Evolutionary conservation across 441 rosid genomes (phyloP).

Genomic region (Melastoma candidum): DNA sequence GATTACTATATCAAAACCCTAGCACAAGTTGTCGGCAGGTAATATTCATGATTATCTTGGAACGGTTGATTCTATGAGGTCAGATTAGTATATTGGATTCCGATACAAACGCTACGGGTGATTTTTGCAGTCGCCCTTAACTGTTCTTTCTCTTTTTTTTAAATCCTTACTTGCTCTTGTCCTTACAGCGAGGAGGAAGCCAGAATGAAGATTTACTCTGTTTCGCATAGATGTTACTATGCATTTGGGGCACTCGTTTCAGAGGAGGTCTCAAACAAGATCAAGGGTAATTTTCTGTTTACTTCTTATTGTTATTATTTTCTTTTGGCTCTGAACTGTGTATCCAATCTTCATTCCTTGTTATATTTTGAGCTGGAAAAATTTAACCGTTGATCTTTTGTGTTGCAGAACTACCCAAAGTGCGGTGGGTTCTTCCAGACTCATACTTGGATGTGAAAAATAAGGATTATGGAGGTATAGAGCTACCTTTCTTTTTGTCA

Average conservation of each 20-base stretch:
- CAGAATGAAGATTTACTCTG: slow-evolving; percentile 85
- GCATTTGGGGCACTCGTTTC: slow-evolving; percentile 88
- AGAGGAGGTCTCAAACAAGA: slow-evolving; percentile 67
- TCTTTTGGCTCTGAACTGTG: not conserved
- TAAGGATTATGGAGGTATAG: slow-evolving; percentile 78
- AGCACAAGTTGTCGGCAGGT: slow-evolving; percentile 66
- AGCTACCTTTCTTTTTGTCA: not conserved
- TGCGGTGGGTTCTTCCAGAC: slow-evolving; percentile 92
- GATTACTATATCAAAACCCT: slow-evolving; percentile 61
- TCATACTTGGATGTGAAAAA: slow-evolving; percentile 76
- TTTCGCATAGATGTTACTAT: slow-evolving; percentile 68
- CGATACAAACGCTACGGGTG: no score
- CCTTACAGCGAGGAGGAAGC: slow-evolving; percentile 71
- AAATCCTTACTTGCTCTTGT: not conserved
- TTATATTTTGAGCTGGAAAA: not conserved
- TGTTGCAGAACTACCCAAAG: slow-evolving; percentile 46
- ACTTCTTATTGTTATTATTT: slow-evolving; percentile 4
- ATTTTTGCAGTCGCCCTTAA: no score
- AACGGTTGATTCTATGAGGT: no score
- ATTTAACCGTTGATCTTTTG: not conserved
- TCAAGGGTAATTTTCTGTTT: slow-evolving; percentile 39
- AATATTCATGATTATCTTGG: not conserved
- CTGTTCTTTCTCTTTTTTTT: not conserved
- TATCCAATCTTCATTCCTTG: no score
- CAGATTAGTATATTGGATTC: no score